Base-by-base conservation (phyloP, 2,329 filamentous ascomycete genomes). In the Penicillium italicum region DNA sequence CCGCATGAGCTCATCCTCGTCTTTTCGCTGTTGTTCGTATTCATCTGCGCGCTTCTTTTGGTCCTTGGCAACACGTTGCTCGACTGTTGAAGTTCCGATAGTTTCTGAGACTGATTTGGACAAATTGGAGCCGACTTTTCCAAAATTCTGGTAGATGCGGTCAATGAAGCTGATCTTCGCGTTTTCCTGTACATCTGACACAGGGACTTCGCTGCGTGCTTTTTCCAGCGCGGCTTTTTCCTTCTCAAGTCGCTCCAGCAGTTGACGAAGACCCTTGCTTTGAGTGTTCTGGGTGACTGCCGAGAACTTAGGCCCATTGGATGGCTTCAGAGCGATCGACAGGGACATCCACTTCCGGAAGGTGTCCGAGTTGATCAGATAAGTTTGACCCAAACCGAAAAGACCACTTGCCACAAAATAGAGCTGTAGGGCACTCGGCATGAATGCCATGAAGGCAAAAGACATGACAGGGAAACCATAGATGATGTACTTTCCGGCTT, bases 361-460 rank as follows among this genome's bases (percentile, higher is more conserved):
- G 9, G 11, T 45, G 6, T 57, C 46, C 33, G 61, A 71, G 59
- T 75, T 74, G 57, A 84, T 72, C 4, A 81, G 50, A 44, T 69
- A 70, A 5, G 77, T 66, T 71, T 86, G 83, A 20, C 66, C 36
- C 18, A 74, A 44, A 10, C 67, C 72, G 37, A 76, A 65, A 0
- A 71, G 4, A 56, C 75, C 73, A 4, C 71, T 74, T 12, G 69
- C 62, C 50, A 81, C 70, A 74, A 90, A 88, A 74, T 84, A 87
- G 30, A 89, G 66, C 66, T 88, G 85, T 2, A 89, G 70, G 20
- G 77, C 79, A 24, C 82, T 79, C 0, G 84, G 80, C 68, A 82
- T 80, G 58, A 74, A 81, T 12, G 74, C 64, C 50, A 84, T 85
- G 66, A 88, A 76, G 5, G 74, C 2, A 30, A 83, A 72, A 8